Percentiles rank a stretch among this genome's conserved stretches.
These are phyloP conservation scores for Diplodia corticola DNA, from an alignment of 2,329 filamentous ascomycete species.

Conservation along the genomic window DNA sequence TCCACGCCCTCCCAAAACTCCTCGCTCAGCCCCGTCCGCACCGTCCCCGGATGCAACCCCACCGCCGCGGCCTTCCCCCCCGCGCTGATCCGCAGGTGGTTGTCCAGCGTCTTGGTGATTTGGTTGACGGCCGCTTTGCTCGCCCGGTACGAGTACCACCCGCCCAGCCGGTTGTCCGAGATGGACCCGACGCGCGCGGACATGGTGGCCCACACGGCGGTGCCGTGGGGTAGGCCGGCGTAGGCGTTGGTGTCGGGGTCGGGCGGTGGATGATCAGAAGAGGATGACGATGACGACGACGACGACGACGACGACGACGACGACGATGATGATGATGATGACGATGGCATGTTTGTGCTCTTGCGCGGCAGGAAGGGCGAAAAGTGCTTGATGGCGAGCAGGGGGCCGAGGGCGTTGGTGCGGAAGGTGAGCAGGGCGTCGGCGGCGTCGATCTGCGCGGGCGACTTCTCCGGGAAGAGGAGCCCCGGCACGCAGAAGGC, in stretches of 20 bases:
- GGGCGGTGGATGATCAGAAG: too few relatives aligned
- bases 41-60: conserved; percentile 76
- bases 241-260: conserved; percentile 26
- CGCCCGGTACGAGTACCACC: conserved; percentile 80
- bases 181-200: conserved; percentile 76
- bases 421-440: conserved; percentile 67
- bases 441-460: conserved; percentile 62
- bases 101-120: conserved; percentile 69
- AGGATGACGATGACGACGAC: too few relatives aligned
- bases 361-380: conserved; percentile 66
- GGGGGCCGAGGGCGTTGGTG: conserved; percentile 71
- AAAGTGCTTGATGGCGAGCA: conserved; percentile 78
- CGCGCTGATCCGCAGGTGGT: conserved; percentile 59
- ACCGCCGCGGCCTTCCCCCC: conserved; percentile 66
- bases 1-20: conserved; percentile 70
- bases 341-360: conserved; percentile 42
- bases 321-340: too few relatives aligned
- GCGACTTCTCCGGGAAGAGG: conserved; percentile 71
- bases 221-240: conserved; percentile 41
- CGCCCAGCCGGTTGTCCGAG: conserved; percentile 69
- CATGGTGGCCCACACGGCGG: conserved; percentile 71
- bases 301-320: too few relatives aligned
- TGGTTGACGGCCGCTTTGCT: conserved; percentile 75
- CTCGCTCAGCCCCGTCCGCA: conserved; percentile 70
- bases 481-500: conserved; percentile 71